These are phyloP conservation scores for Pleurotus giganteus DNA, from an alignment of 768 basidiomycete species.

Conservation along the genomic window DNA sequence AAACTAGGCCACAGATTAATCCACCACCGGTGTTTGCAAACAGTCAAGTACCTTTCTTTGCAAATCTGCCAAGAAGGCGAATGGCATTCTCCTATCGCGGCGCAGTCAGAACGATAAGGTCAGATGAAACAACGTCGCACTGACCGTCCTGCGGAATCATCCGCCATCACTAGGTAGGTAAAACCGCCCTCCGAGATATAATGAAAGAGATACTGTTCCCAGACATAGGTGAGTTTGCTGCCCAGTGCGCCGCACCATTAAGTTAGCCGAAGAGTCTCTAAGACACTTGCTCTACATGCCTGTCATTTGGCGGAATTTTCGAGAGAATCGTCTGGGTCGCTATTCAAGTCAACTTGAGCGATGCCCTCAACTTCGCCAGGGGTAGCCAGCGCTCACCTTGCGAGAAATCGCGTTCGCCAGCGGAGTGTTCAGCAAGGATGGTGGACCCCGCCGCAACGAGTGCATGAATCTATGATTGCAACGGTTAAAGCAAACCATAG, in stretches of 20 bases:
- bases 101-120: constrained; percentile 5
- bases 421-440: constrained; percentile 86
- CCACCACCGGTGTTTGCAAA: constrained; percentile 8
- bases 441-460: constrained; percentile 75
- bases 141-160: constrained; percentile 87
- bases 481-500: not conserved
- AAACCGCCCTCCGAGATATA: constrained; percentile 89
- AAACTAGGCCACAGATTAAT: constrained; percentile 41
- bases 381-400: constrained; percentile 53
- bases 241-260: no score
- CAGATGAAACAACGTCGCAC: constrained; percentile 19
- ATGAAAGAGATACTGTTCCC: constrained; percentile 93
- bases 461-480: constrained; percentile 64
- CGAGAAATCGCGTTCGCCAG: constrained; percentile 82
- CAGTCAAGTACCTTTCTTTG: constrained; percentile 60
- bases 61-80: constrained; percentile 86
- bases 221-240: constrained; percentile 82
- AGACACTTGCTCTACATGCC: constrained; percentile 38
- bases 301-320: constrained; percentile 92
- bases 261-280: constrained; percentile 4
- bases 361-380: not conserved
- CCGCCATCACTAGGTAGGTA: constrained; percentile 91
- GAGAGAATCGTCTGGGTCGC: constrained; percentile 87
- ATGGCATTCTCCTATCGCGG: constrained; percentile 75
- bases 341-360: constrained; percentile 21